Conservation (phyloP, 495 filamentous ascomycete species). For the Penicillium malachiteum region DNA sequence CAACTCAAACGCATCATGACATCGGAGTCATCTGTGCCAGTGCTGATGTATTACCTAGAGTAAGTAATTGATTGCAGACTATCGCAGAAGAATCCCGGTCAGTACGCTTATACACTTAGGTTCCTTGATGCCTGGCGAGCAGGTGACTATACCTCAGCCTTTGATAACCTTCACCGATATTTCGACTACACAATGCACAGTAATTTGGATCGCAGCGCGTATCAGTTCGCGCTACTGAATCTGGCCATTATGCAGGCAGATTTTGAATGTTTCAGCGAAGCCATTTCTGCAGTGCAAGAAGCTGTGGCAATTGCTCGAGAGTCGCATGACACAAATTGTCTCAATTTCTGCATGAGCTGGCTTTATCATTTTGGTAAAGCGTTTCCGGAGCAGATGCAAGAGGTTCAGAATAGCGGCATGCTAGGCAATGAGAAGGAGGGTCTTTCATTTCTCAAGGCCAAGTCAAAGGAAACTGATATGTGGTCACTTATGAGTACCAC, state of each 20-base stretch:
- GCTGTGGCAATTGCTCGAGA: conserved; percentile 88
- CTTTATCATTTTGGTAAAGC: conserved; percentile 91
- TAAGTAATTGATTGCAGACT: conserved; percentile 29
- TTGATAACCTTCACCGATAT: conserved; percentile 90
- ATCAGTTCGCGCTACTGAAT: conserved; percentile 96
- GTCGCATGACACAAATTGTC: conserved; percentile 84
- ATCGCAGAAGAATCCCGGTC: background rate
- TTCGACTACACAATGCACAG: conserved; percentile 97
- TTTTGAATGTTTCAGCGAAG: conserved; percentile 88
- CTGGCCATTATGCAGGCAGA: conserved; percentile 91
- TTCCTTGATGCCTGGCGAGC: conserved; percentile 90
- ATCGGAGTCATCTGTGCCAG: conserved; percentile 64
- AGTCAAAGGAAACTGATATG: conserved; percentile 85
- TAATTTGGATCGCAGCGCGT: conserved; percentile 72
- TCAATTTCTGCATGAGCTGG: conserved; percentile 97
- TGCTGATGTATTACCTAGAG: conserved; percentile 74
- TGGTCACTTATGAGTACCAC: conserved; percentile 84
- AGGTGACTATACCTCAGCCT: conserved; percentile 85
- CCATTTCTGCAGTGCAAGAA: conserved; percentile 90
- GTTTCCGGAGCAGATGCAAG: conserved; percentile 72
- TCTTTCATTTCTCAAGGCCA: conserved; percentile 79
- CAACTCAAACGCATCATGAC: conserved; percentile 67
- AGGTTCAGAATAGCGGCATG: conserved; percentile 68
- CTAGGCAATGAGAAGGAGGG: conserved; percentile 78
- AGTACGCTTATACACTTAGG: conserved; percentile 31